Evolutionary conservation across 2,329 filamentous ascomycete species (phyloP), one percentile per base, ranked within the genome.

Genomic region (Pseudocercospora pini-densiflorae): DNA sequence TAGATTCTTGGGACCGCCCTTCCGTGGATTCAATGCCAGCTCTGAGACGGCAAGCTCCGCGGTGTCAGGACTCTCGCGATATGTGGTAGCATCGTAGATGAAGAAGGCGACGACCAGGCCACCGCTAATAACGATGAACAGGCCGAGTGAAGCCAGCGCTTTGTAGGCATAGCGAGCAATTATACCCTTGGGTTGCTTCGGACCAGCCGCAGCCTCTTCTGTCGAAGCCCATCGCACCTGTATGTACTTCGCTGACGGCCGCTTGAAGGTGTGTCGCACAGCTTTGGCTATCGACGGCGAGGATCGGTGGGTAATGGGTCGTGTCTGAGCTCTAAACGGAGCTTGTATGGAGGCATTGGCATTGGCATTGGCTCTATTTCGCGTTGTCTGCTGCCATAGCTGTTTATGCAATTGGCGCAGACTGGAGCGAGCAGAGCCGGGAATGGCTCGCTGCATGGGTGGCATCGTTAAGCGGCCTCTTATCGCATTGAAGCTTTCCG

Each of bases 1-100:
- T 36, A 99, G 82, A 75, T 99, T 97, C 84, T 99, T 98, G 0
- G 94, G 94, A 0, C 95, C 95, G 63, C 95, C 95, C 66, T 86
- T 86, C 70, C 89, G 87, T 1, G 95, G 95, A 64, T 89, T 89
- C 61, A 99, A 82, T 0, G 95, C 95, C 40, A 93, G 81, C 72
- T 92, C 87, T 1, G 94, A 94, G n/a, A 99, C 91, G 59, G 90
- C 86, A 65, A 97, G 89, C 73, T 97, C 94, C 70, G 84, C 82
- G 27, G 86, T 84, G 6, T 85, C 87, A 1, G 87, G 81, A 55
- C 90, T 84, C 70, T 93, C 90, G 66, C 88, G 89, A 82, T 99
- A 99, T 14, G 95, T 99, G 57, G 89, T 90, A 9, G 94, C 90
- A 82, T 99, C 95, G 81, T 97, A 99, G 73, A 95, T 73, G 81